phyloP scores from a whole-genome alignment of 2,329 filamentous ascomycete species.

The Verticillium klebahnii region DNA sequence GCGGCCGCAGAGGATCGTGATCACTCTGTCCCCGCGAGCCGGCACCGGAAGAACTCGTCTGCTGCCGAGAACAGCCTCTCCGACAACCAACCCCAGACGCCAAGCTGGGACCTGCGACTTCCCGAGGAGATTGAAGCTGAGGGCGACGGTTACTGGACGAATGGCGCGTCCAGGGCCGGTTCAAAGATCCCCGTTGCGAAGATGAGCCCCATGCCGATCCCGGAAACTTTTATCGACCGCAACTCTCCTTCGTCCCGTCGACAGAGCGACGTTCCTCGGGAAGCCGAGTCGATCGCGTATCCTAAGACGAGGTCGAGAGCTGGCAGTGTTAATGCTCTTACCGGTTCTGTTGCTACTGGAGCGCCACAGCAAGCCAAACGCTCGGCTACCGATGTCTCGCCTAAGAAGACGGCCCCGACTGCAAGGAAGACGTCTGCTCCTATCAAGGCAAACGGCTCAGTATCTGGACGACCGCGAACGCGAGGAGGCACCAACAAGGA shows the following conservation, averaged over 20 bases:
- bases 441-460: slow-evolving; percentile 32
- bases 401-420: slow-evolving; percentile 41
- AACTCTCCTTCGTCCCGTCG: slow-evolving; percentile 64
- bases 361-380: slow-evolving; percentile 30
- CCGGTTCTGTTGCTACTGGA: slow-evolving; percentile 32
- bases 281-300: slow-evolving; percentile 53
- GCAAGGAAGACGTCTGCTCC: slow-evolving; percentile 41
- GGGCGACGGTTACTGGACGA: slow-evolving; percentile 53
- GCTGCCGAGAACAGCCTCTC: slow-evolving; percentile 30
- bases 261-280: slow-evolving; percentile 44
- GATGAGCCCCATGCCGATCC: slow-evolving; percentile 71
- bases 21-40: slow-evolving; percentile 5
- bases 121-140: slow-evolving; percentile 72
- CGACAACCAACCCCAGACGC: slow-evolving; percentile 31
- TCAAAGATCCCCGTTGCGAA: slow-evolving; percentile 88
- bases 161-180: slow-evolving; percentile 37
- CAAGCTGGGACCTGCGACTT: slow-evolving; percentile 67
- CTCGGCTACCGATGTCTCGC: slow-evolving; percentile 44
- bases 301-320: slow-evolving; percentile 66
- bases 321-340: slow-evolving; percentile 57
- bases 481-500: slow-evolving; percentile 51
- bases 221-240: slow-evolving; percentile 67
- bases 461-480: slow-evolving; percentile 55
- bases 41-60: slow-evolving; percentile 40
- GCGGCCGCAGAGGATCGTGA: slow-evolving; percentile 4